Evolutionary conservation across 2,329 filamentous ascomycete genomes (phyloP), one percentile per base, ranked within the genome.

Genomic region (Aureobasidium musti): DNA sequence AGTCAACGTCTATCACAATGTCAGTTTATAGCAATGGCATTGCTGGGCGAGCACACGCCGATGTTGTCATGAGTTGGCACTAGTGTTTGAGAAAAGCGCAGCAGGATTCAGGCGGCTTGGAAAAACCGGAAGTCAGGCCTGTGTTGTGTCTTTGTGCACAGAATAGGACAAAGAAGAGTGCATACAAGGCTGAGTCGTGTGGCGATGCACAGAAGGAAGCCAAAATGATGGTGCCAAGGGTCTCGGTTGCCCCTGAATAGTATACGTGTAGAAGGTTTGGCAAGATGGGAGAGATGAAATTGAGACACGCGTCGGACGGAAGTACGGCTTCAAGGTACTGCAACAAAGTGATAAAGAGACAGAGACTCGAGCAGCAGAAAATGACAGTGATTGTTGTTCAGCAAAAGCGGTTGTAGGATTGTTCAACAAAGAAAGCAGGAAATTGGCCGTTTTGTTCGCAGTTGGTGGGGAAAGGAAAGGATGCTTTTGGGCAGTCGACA

Each of bases 391-490:
- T 49, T 37, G 30, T 28, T 3, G 43, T 23, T 5, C 17, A 45
- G 59, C 35, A 39, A 39, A 39, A 60, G 21, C n/a, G 26, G 39
- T 47, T 45, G 56, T 33, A 5, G 30, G 28, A 49, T 63, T 63
- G 21, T 50, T 39, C 59, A 50, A 63, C 59, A 63, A 63, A 63
- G 59, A 39, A 39, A 50, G 37, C 59, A 63, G 59, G 59, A 63
- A 63, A 63, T 63, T 63, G 59, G 43, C 59, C 56, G 56, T 60
- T 60, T 60, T 45, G 21, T 19, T 13, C 17, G 7, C 14, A 33
- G 39, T 60, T 60, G 56, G 56, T 37, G 56, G 56, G 56, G 56
- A 39, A 39, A 39, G 23, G 21, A 52, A 52, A 21, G 23, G 59
- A 63, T 63, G 59, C 59, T 63, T 63, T 63, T 63, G 45, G 59